Conservation (phyloP, 2,329 filamentous ascomycete genomes). For the Coniella vitis region DNA sequence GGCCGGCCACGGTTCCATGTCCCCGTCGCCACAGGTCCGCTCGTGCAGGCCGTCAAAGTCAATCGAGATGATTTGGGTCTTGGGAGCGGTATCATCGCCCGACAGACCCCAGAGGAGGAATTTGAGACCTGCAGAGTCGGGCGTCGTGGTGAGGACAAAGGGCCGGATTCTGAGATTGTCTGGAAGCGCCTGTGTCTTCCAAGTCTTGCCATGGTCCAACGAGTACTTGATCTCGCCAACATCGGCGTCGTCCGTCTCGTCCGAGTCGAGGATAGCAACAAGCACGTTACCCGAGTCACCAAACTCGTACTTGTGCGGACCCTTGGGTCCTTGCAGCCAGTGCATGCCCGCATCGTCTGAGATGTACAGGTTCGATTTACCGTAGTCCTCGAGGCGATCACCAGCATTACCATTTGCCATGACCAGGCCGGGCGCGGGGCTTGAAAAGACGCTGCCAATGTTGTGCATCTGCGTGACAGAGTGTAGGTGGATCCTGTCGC, state of each 20-base stretch:
- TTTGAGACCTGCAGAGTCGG: constrained; percentile 87
- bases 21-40: constrained; percentile 65
- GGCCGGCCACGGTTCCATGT: constrained; percentile 86
- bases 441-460: constrained; percentile 82
- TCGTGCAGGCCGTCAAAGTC: constrained; percentile 81
- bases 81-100: constrained; percentile 38
- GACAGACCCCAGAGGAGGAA: constrained; percentile 69
- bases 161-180: constrained; percentile 62
- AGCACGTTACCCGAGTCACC: constrained; percentile 88
- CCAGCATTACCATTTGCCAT: constrained; percentile 94
- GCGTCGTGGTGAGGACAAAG: constrained; percentile 73
- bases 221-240: constrained; percentile 63
- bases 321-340: constrained; percentile 69
- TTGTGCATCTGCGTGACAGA: constrained; percentile 83
- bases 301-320: constrained; percentile 92
- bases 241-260: constrained; percentile 53
- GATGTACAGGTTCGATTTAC: constrained; percentile 73
- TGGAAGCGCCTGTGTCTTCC: constrained; percentile 66
- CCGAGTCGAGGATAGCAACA: constrained; percentile 71
- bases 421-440: constrained; percentile 82
- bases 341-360: constrained; percentile 86
- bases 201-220: constrained; percentile 79
- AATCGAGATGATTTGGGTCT: constrained; percentile 64
- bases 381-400: constrained; percentile 61
- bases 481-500: constrained; percentile 74